Evolutionary conservation across 2,329 filamentous ascomycete genomes (phyloP).

Genomic region (Claviceps purpurea): DNA sequence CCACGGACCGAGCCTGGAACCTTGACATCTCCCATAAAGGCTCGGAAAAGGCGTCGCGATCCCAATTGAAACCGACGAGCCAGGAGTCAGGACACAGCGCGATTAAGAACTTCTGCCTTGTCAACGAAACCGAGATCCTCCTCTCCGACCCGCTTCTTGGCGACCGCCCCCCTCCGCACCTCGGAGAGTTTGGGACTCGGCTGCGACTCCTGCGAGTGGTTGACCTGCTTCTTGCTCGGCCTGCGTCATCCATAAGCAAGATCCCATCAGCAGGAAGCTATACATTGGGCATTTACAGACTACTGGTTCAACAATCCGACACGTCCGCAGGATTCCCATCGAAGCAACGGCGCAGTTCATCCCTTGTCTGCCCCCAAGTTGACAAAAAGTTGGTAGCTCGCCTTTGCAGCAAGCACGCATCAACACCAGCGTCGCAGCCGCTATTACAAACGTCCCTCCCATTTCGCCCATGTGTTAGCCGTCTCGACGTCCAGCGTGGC

Average conservation of each 20-base stretch:
- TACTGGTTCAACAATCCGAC: background rate
- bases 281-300: background rate
- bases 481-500: background rate
- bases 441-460: background rate
- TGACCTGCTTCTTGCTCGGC: background rate
- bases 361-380: background rate
- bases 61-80: background rate
- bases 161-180: background rate
- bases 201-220: background rate
- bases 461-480: conserved; percentile 1
- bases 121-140: no score
- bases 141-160: no score
- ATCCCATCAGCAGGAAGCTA: background rate
- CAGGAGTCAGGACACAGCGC: no score
- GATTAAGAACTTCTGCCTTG: no score
- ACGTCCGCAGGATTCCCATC: background rate
- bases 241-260: background rate
- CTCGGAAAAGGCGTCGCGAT: background rate
- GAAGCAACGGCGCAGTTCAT: background rate
- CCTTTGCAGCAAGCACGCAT: background rate
- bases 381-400: background rate
- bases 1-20: background rate
- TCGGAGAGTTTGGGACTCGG: background rate
- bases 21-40: background rate
- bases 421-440: background rate